Base-by-base conservation (phyloP, 2,329 filamentous ascomycete species). In the Verticillium zaregamsianum region DNA sequence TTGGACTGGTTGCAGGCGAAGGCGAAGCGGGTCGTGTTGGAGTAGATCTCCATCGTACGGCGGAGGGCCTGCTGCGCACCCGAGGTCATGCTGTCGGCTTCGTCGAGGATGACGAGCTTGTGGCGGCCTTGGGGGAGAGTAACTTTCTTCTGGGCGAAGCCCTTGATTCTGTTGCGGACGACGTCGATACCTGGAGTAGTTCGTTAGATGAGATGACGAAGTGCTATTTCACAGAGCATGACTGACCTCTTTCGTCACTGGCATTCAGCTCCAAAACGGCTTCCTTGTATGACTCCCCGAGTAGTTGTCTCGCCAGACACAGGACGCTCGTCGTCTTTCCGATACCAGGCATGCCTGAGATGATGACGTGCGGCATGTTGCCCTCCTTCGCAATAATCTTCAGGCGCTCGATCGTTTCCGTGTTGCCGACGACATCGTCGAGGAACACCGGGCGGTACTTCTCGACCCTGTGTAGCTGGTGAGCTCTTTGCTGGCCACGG, bases 331-430 rank as follows among this genome's bases (percentile, higher is more conserved):
- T 98, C 4, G 95, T 99, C 82, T 99, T 99, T 76, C 95, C 95
- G 71, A 98, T 99, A 72, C 95, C 95, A 23, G 95, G 95, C 93
- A 97, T 98, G 63, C 95, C 95, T n/a, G 92, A 97, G 71, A 99
- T 98, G 77, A 99, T 98, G 71, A 99, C 87, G 78, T 99, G 95
- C 2, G 95, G 95, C 93, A 99, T 97, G 78, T 99, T 99, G 69
- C 95, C 95, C 79, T 98, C 95, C 76, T 93, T 95, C 56, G 95
- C 93, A 69, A 99, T 98, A 71, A 99, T 98, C 74, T 98, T 98
- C 70, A 99, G 82, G 61, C 95, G 90, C 76, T 98, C 94, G 70
- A 99, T 93, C 1, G 95, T 99, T 75, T 99, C 95, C 23, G 92
- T 96, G 77, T 99, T 99, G 72, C 95, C 95, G 60, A 99, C 95